Percentiles rank a stretch among this genome's conserved stretches.
Evolutionary conservation across 345 rosid species (phyloP).

Genomic region (Lumnitzera littorea): DNA sequence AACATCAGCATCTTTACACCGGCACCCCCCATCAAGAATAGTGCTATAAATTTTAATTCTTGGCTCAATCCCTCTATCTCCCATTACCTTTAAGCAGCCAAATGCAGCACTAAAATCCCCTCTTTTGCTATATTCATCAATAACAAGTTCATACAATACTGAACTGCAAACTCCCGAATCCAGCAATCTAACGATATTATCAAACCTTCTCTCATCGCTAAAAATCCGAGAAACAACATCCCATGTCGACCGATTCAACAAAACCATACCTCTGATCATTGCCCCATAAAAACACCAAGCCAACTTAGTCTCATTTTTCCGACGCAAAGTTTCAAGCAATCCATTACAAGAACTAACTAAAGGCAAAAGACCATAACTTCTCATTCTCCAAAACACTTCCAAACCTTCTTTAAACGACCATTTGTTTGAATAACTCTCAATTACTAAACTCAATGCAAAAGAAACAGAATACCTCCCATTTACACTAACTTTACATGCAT

Average conservation of each 20-base stretch:
- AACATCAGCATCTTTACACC: conserved; percentile 26
- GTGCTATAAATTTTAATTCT: conserved; percentile 41
- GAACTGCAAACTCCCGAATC: conserved; percentile 40
- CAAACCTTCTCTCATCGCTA: conserved; percentile 37
- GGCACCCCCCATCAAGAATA: conserved; percentile 66
- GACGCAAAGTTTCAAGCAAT: conserved; percentile 40
- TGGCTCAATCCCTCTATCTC: conserved; percentile 27
- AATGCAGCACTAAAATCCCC: conserved; percentile 44
- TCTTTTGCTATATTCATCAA: conserved; percentile 38
- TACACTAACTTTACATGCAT: conserved; percentile 32
- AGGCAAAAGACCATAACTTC: conserved; percentile 29
- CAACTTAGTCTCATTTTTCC: conserved; percentile 22
- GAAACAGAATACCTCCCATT: conserved; percentile 7
- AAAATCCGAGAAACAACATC: conserved; percentile 43
- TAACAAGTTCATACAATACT: conserved; percentile 40
- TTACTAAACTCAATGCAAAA: conserved; percentile 29
- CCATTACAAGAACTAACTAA: conserved; percentile 34
- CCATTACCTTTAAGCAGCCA: conserved; percentile 42
- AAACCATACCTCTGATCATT: conserved; percentile 36
- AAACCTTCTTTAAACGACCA: conserved; percentile 34
- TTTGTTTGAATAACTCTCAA: conserved; percentile 34
- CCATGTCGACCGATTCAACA: conserved; percentile 41
- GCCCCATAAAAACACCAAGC: conserved; percentile 53
- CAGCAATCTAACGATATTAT: conserved; percentile 32
- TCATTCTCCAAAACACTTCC: conserved; percentile 34